Percentiles rank a stretch among this genome's conserved stretches.
phyloP scores from a whole-genome alignment of 805 yeast species.

The Yarrowia yakushimensis region DNA sequence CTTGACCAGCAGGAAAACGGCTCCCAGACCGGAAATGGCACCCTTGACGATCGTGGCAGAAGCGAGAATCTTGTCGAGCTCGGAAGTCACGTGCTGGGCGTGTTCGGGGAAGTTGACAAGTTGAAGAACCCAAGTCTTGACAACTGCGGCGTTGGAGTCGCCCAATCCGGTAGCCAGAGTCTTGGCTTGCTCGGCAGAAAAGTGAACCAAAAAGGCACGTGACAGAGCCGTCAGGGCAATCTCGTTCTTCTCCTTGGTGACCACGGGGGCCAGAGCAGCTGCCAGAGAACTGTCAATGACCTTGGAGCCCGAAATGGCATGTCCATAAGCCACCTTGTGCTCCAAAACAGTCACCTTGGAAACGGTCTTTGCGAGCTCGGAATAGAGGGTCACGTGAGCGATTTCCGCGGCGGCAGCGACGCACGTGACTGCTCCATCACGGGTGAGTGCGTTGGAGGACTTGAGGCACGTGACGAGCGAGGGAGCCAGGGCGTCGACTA shows the following conservation, averaged over 20 bases:
- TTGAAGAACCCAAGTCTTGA: neutral
- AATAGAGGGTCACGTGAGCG: neutral
- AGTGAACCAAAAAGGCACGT: neutral
- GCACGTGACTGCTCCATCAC: slow-evolving; percentile 1
- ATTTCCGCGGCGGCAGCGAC: neutral
- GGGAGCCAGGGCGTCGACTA: neutral
- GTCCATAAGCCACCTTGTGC: slow-evolving; percentile 9
- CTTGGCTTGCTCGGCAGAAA: neutral
- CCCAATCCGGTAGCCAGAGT: slow-evolving; percentile 1
- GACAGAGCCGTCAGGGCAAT: neutral
- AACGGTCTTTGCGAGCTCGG: slow-evolving; percentile 5
- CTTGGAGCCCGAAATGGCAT: neutral
- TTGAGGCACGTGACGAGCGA: slow-evolving; percentile 7
- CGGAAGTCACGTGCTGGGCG: neutral
- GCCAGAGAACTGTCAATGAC: neutral
- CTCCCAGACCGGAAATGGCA: slow-evolving; percentile 9
- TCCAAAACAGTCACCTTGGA: neutral
- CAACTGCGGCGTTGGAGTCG: neutral
- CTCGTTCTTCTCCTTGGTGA: slow-evolving; percentile 17
- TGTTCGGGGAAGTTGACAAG: neutral
- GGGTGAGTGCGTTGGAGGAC: neutral
- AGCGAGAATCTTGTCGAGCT: neutral
- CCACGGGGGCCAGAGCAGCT: neutral
- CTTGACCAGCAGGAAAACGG: neutral
- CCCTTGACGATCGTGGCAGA: neutral